phyloP scores from a whole-genome alignment of 148 eudicot genomes.

The Agrostemma githago region DNA sequence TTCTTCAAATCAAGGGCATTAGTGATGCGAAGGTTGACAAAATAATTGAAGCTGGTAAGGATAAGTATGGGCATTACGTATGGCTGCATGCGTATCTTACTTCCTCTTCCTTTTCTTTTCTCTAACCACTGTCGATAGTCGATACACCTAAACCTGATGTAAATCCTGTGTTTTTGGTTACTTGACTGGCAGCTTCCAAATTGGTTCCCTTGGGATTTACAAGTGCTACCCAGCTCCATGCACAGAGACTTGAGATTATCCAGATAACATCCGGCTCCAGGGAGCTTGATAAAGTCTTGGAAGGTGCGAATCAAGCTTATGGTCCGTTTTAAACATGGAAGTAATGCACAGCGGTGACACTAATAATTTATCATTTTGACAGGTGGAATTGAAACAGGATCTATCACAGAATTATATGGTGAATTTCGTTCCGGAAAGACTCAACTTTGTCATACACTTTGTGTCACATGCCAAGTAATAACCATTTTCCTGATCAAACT shows the following conservation, averaged over 20 bases:
- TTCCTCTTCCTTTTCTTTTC: neutral
- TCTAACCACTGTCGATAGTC: neutral
- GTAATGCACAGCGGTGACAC: neutral
- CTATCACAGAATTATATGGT: constrained; percentile 95
- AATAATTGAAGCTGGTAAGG: constrained; percentile 85
- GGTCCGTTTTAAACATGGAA: neutral
- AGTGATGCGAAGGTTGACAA: constrained; percentile 98
- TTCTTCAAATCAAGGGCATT: constrained; percentile 91
- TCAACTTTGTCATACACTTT: constrained; percentile 92
- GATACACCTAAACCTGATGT: neutral
- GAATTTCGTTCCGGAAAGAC: constrained; percentile 97
- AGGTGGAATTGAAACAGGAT: constrained; percentile 97
- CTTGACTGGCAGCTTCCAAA: constrained; percentile 66
- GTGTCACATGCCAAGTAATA: constrained; percentile 93
- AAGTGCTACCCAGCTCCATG: constrained; percentile 89
- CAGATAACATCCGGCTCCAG: constrained; percentile 88
- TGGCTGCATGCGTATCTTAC: neutral
- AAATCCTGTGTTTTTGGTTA: constrained; percentile 11
- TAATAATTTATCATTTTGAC: constrained; percentile 15
- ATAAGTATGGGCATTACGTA: neutral
- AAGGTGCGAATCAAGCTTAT: constrained; percentile 40
- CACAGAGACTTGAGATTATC: constrained; percentile 85
- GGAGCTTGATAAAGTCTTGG: constrained; percentile 87
- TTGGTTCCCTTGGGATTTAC: constrained; percentile 94
- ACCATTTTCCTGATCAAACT: neutral